Base-by-base conservation (phyloP, 1,284 basidiomycete species). In the Cystobasidium sp. region DNA sequence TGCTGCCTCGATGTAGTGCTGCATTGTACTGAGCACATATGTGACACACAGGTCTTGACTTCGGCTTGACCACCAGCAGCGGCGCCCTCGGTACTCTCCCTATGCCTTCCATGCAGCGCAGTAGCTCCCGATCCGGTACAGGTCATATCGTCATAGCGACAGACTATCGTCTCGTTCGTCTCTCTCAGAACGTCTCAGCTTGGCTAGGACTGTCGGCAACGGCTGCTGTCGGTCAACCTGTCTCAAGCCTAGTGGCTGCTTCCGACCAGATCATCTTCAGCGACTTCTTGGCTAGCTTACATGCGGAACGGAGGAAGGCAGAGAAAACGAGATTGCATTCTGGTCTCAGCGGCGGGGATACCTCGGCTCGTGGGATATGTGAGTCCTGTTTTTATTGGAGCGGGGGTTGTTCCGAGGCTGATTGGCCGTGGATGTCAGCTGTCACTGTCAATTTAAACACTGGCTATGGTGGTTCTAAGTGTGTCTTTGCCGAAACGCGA, bases 131-230 rank as follows among this genome's bases (percentile, higher is more conserved):
- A 10, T 47, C 41, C 12, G 46, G 46, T 9, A 47, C 56, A 22
- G 68, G 68, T 41, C 55, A 52, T 20, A 49, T 69, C 37, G 55
- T 69, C 43, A 4, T 69, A 18, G 49, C 51, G 18, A 61, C 58
- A 1, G 68, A 69, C 22, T 69, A 59, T 39, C 55, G 68, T 8
- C 20, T 58, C 18, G 43, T 69, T n/a, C 58, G 47, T 14, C 22
- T 66, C 6, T 66, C 64, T 7, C 24, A 20, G 6, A 66, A 66
- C 22, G 44, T 53, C 18, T 41, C 53, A 22, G 18, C 43, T 5
- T 66, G 64, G 64, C 64, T 66, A 5, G 64, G 49, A 4, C 10
- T 53, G 16, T 52, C 64, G 7, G 12, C 61, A 31, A 24, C 24
- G n/a, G 0, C 61, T 10, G 10, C 47, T 8, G 9, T 24, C 14